Evolutionary conservation across 1,284 basidiomycete species (phyloP).

Genomic region (Leccinum pachyderme): DNA sequence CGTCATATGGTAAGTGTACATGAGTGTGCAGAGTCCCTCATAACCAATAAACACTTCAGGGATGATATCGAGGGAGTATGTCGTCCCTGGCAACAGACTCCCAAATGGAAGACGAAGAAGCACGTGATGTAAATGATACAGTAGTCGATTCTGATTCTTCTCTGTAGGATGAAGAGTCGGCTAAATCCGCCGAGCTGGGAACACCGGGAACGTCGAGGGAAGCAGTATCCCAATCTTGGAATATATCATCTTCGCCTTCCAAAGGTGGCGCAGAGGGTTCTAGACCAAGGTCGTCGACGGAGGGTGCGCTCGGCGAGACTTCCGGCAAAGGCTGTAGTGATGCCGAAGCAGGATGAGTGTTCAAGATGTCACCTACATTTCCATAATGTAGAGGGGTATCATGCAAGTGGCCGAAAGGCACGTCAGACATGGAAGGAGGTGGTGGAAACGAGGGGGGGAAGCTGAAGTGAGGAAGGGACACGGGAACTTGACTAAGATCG

Average conservation of each 20-base stretch:
- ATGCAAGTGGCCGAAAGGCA: constrained; percentile 39
- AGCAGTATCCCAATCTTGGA: constrained; percentile 22
- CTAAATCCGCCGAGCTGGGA: background rate
- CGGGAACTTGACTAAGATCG: constrained; percentile 4
- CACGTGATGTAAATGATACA: background rate
- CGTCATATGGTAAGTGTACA: constrained; percentile 29
- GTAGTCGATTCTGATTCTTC: constrained; percentile 4
- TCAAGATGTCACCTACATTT: constrained; percentile 33
- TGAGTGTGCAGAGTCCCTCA: constrained; percentile 11
- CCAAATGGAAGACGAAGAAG: constrained; percentile 4
- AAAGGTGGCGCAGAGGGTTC: constrained; percentile 39
- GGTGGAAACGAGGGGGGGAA: constrained; percentile 33
- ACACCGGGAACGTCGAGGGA: constrained; percentile 5
- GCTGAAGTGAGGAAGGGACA: constrained; percentile 3
- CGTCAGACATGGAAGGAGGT: constrained; percentile 42
- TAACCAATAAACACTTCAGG: constrained; percentile 19
- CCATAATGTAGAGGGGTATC: constrained; percentile 42
- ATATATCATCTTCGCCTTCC: constrained; percentile 29
- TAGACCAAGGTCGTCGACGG: constrained; percentile 22
- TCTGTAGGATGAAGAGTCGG: background rate
- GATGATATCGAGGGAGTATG: constrained; percentile 28
- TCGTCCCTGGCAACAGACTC: constrained; percentile 12
- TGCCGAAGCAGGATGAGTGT: constrained; percentile 32
- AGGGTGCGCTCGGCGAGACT: constrained; percentile 32
- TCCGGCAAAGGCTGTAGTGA: constrained; percentile 49